These are phyloP conservation scores for Lachnellula occidentalis DNA, from an alignment of 2,329 filamentous ascomycete genomes.

Conservation along the genomic window DNA sequence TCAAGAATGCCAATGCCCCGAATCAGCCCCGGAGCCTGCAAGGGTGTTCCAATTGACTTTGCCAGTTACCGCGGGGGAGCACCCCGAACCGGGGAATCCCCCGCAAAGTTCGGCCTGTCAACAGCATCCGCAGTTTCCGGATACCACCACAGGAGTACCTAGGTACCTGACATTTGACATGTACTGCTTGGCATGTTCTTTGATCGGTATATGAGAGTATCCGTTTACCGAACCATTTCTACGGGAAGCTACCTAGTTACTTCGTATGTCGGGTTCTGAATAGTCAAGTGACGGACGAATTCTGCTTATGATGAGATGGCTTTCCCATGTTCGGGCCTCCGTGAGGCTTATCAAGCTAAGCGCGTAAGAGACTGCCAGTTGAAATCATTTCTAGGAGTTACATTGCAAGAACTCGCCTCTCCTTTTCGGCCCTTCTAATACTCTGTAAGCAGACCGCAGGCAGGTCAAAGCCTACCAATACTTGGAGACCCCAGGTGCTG, in stretches of 20 bases:
- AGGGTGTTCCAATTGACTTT: too few species aligned
- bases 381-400: neutral
- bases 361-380: neutral
- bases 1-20: neutral
- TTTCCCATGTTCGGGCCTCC: neutral
- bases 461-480: too few species aligned
- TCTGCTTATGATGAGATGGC: neutral
- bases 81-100: too few species aligned
- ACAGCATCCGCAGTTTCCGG: too few species aligned
- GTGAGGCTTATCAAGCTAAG: neutral
- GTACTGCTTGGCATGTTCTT: too few species aligned
- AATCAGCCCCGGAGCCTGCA: too few species aligned
- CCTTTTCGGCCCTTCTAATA: neutral
- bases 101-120: neutral
- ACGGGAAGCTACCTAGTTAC: neutral
- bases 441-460: neutral
- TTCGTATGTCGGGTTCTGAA: neutral
- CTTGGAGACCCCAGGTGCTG: too few species aligned
- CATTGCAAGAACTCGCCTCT: neutral
- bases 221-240: too few species aligned
- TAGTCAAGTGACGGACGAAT: neutral
- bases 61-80: too few species aligned
- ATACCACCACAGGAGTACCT: too few species aligned
- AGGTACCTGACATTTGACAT: too few species aligned
- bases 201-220: too few species aligned